Evolutionary conservation across 2,329 filamentous ascomycete species (phyloP), one percentile per base, ranked within the genome.

Genomic region (Torrubiella hemipterigena): DNA sequence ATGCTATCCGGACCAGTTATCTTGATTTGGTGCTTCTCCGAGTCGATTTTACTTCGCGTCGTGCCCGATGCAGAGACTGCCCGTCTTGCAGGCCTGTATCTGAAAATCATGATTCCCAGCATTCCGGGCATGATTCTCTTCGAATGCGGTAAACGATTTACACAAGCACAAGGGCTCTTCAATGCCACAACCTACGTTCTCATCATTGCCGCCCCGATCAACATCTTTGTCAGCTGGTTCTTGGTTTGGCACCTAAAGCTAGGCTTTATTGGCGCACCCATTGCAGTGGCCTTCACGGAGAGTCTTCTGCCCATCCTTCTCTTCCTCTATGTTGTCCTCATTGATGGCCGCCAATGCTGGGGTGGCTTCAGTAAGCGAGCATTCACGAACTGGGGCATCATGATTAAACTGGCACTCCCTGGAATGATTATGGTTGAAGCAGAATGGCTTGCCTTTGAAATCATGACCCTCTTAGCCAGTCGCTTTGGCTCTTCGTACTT

Each of bases 371-470:
- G 75, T 29, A 65, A 59, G 38, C 69, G 72, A 19, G 81, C 81
- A 7, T 64, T 86, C 30, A 60, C 63, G 30, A 89, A 89, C 48
- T 91, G 83, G 83, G 36, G 89, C 46, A 46, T 54, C 7, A 93
- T 93, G 89, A 73, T 96, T 45, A 74, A 76, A 29, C 77, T 96
- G 22, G 85, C 89, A 1, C 61, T 95, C 10, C 87, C 89, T 0
- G 89, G 89, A 2, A 76, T 96, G 51, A 63, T 94, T 41, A 95
- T 95, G 87, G 81, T 96, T 3, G 77, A 93, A 52, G 86, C 89
- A 5, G 89, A 96, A 52, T 93, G 83, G 59, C 69, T 95, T 9
- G 86, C 87, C 6, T 96, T 96, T 52, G 89, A 96, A 53, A 75
- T 94, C 29, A 64, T 94, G 39, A 94, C 86, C 0, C 65, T 95